Percentiles rank a stretch among this genome's conserved stretches.
Conservation (phyloP, 768 basidiomycete genomes). For the Panaeolus cyanescens region DNA sequence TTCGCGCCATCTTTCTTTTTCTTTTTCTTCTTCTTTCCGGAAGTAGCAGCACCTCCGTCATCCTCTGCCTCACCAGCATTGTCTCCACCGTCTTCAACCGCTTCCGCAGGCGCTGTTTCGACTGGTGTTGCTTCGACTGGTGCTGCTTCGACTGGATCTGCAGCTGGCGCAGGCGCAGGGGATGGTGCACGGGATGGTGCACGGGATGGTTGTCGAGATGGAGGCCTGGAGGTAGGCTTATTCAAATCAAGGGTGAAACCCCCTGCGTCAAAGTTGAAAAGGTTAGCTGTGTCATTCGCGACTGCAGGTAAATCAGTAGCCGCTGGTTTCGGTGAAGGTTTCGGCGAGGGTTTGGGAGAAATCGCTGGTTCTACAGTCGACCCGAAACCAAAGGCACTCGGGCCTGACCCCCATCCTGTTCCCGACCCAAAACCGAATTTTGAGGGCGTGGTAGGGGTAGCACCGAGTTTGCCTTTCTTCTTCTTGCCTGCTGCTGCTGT, state of each 20-base stretch:
- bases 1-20: slow-evolving; percentile 12
- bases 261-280: slow-evolving; percentile 6
- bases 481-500: slow-evolving; percentile 10
- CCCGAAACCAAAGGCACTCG: slow-evolving; percentile 9
- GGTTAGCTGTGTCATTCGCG: neutral
- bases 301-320: slow-evolving; percentile 11
- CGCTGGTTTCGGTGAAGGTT: slow-evolving; percentile 10
- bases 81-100: neutral
- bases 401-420: slow-evolving; percentile 11
- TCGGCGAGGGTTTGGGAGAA: slow-evolving; percentile 12
- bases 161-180: neutral
- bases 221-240: neutral
- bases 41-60: slow-evolving; percentile 1
- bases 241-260: neutral
- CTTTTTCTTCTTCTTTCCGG: slow-evolving; percentile 12
- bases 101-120: neutral
- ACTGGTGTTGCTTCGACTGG: neutral
- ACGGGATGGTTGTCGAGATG: neutral
- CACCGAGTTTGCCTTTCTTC: slow-evolving; percentile 20
- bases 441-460: slow-evolving; percentile 2
- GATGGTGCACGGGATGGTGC: neutral
- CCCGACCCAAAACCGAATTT: slow-evolving; percentile 17
- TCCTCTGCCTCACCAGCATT: slow-evolving; percentile 3
- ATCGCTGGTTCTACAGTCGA: neutral
- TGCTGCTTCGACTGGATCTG: neutral